These are phyloP conservation scores for Metschnikowia dekortorum DNA, from an alignment of 805 yeast genomes.

Conservation along the genomic window DNA sequence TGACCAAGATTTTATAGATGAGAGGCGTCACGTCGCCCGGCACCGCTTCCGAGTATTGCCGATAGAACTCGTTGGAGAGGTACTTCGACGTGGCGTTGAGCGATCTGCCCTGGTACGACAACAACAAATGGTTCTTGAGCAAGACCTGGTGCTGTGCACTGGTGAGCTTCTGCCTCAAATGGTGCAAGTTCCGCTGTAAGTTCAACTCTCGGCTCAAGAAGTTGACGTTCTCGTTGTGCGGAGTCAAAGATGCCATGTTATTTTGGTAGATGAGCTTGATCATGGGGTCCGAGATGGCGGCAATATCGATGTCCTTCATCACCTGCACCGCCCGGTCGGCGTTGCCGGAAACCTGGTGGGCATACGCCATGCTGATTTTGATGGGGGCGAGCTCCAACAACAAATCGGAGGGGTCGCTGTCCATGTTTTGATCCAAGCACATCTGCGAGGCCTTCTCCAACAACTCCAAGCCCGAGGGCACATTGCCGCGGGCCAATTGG, in stretches of 20 bases:
- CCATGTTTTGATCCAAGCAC: constrained; percentile 37
- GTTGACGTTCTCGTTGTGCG: constrained; percentile 13
- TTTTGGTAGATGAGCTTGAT: constrained; percentile 40
- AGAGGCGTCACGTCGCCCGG: constrained; percentile 31
- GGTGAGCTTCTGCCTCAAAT: constrained; percentile 22
- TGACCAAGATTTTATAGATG: constrained; percentile 26
- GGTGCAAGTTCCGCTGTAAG: constrained; percentile 22
- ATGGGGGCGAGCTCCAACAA: constrained; percentile 56
- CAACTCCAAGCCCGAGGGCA: constrained; percentile 34
- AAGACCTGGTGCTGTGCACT: constrained; percentile 37
- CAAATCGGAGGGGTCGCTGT: constrained; percentile 39
- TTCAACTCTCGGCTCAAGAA: constrained; percentile 32
- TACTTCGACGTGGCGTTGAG: constrained; percentile 23
- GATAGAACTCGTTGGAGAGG: constrained; percentile 18
- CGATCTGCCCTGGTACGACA: constrained; percentile 39
- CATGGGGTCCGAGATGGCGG: constrained; percentile 34
- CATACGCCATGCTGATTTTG: constrained; percentile 54
- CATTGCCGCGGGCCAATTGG: constrained; percentile 39
- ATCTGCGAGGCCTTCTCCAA: constrained; percentile 43
- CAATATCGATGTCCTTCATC: constrained; percentile 17
- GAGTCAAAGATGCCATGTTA: constrained; percentile 35
- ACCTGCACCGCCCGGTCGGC: constrained; percentile 7
- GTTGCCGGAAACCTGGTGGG: constrained; percentile 28
- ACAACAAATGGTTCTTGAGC: constrained; percentile 41
- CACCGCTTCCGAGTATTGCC: constrained; percentile 19